Percentiles rank a stretch among this genome's conserved stretches.
Conservation (phyloP, 2,329 filamentous ascomycete species). For the Scedosporium dehoogii region DNA sequence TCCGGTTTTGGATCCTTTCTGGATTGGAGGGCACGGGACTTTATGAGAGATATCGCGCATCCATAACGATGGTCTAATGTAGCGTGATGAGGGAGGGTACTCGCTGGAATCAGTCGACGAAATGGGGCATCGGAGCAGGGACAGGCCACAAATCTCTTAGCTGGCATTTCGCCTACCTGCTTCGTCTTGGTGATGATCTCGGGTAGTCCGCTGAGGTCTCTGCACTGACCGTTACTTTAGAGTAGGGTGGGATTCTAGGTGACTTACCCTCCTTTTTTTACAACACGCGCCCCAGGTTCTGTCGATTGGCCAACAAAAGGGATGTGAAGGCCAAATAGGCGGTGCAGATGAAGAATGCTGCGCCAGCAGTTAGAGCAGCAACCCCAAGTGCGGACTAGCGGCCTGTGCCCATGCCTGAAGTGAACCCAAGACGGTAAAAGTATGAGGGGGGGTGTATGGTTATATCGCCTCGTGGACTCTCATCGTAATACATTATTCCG, state of each 20-base stretch:
- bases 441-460: too few relatives aligned
- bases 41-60: neutral
- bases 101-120: neutral
- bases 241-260: neutral
- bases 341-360: neutral
- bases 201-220: too few relatives aligned
- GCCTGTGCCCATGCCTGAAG: neutral
- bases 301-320: neutral
- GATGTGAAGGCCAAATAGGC: neutral
- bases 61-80: neutral
- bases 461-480: too few relatives aligned
- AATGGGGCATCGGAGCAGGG: neutral
- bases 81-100: neutral
- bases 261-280: neutral
- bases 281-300: neutral
- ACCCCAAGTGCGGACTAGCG: neutral
- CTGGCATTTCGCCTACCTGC: too few relatives aligned
- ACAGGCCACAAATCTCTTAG: neutral
- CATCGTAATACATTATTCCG: too few relatives aligned
- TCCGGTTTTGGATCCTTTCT: neutral
- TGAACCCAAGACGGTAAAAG: neutral
- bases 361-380: neutral
- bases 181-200: too few relatives aligned
- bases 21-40: neutral
- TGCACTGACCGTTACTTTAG: too few relatives aligned